These are phyloP conservation scores for Cerioporus squamosus DNA, from an alignment of 1,284 basidiomycete genomes.

Conservation along the genomic window DNA sequence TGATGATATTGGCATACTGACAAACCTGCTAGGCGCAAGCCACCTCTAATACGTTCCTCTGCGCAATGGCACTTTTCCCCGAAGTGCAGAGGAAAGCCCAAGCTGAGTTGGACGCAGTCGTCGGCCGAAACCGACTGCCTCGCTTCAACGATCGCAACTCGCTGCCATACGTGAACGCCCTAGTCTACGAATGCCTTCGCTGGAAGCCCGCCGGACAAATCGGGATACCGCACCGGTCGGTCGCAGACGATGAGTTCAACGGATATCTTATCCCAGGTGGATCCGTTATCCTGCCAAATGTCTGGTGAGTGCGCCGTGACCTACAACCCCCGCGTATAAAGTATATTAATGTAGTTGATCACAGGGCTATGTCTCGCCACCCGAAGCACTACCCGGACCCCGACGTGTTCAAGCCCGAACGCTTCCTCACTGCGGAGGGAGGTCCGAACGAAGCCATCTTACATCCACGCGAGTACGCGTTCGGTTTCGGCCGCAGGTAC, in stretches of 20 bases:
- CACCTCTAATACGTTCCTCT: constrained; percentile 8
- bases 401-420: constrained; percentile 16
- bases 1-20: neutral
- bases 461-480: constrained; percentile 14
- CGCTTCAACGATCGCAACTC: constrained; percentile 17
- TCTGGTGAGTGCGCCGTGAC: constrained; percentile 19
- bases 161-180: constrained; percentile 18
- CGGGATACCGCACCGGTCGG: constrained; percentile 15
- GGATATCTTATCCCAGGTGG: constrained; percentile 28
- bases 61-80: constrained; percentile 28
- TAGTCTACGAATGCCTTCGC: constrained; percentile 23
- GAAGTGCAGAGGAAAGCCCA: constrained; percentile 31
- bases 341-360: neutral
- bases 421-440: constrained; percentile 17
- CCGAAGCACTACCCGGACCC: constrained; percentile 17
- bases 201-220: constrained; percentile 23
- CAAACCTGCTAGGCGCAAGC: neutral
- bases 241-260: constrained; percentile 22
- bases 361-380: constrained; percentile 16
- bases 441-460: constrained; percentile 7
- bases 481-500: constrained; percentile 28
- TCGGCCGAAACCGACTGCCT: constrained; percentile 22
- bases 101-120: constrained; percentile 31
- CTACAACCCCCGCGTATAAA: too few relatives aligned
- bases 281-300: constrained; percentile 21